Percentiles rank a stretch among this genome's conserved stretches.
phyloP scores from a whole-genome alignment of 163 green algal species.

The Scenedesmus sp. region DNA sequence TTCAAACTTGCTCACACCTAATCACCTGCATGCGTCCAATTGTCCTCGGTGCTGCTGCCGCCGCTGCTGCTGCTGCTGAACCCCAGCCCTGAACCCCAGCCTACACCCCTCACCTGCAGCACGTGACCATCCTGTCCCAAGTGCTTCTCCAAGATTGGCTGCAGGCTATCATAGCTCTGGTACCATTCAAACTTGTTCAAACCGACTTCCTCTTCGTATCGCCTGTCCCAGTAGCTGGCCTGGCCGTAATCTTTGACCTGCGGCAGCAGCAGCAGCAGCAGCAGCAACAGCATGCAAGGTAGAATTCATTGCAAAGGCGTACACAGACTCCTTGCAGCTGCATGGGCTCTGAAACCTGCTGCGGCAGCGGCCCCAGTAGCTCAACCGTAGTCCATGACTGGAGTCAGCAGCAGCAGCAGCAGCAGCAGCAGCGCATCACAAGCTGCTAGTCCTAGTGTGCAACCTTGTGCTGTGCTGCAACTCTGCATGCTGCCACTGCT shows the following conservation, averaged over 20 bases:
- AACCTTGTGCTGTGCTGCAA: no score
- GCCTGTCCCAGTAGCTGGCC: conserved; percentile 63
- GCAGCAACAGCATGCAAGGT: no score
- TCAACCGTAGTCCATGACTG: neutral
- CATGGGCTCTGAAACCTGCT: no score
- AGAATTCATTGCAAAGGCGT: no score
- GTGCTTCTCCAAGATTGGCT: neutral
- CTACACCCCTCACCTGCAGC: neutral
- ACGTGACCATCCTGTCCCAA: neutral
- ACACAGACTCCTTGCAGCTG: no score
- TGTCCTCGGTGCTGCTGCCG: no score
- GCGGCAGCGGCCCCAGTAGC: no score
- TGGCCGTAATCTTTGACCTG: conserved; percentile 53
- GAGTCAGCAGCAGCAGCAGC: neutral
- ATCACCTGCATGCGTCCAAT: no score
- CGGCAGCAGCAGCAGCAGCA: neutral
- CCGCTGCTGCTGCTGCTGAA: conserved; percentile 37
- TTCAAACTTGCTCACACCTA: conserved; percentile 47
- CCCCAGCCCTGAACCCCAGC: neutral
- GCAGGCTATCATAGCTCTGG: neutral
- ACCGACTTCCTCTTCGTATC: conserved; percentile 44
- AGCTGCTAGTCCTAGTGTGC: no score
- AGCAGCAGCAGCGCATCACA: neutral
- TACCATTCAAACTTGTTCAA: neutral
- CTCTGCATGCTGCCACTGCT: no score